These are phyloP conservation scores for Fraxinus nigra DNA, from an alignment of 305 asterid species.

Conservation along the genomic window DNA sequence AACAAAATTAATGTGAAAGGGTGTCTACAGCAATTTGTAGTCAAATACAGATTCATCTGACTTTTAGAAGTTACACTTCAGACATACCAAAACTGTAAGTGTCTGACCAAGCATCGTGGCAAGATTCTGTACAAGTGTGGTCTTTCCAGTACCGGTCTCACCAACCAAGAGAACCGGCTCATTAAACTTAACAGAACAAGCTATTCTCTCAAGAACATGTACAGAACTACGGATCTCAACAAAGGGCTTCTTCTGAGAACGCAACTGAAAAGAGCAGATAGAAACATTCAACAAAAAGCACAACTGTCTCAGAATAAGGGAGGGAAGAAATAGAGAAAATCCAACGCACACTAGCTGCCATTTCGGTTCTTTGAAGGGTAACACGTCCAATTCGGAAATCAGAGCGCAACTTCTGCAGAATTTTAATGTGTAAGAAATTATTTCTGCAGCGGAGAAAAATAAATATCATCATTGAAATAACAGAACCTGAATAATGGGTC, in stretches of 20 bases:
- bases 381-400: slow-evolving; percentile 69
- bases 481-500: slow-evolving; percentile 71
- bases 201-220: slow-evolving; percentile 88
- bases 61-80: slow-evolving; percentile 3
- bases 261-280: slow-evolving; percentile 38
- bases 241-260: slow-evolving; percentile 58
- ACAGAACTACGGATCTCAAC: slow-evolving; percentile 77
- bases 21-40: not conserved
- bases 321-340: not conserved
- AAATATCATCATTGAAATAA: slow-evolving; percentile 16
- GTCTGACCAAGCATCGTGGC: slow-evolving; percentile 77
- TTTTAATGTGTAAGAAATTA: slow-evolving; percentile 24
- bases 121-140: slow-evolving; percentile 92
- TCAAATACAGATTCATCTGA: slow-evolving; percentile 18
- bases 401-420: slow-evolving; percentile 47
- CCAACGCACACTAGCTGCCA: slow-evolving; percentile 41
- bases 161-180: slow-evolving; percentile 98
- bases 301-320: slow-evolving; percentile 8
- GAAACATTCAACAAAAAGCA: not conserved
- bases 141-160: slow-evolving; percentile 99
- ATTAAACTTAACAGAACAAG: slow-evolving; percentile 74
- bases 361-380: slow-evolving; percentile 41
- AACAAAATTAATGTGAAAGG: slow-evolving; percentile 19
- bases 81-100: slow-evolving; percentile 89
- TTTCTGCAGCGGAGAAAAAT: slow-evolving; percentile 1